Evolutionary conservation across 2,329 filamentous ascomycete species (phyloP), one percentile per base, ranked within the genome.

Genomic region (Reticulascus tulasneorum): DNA sequence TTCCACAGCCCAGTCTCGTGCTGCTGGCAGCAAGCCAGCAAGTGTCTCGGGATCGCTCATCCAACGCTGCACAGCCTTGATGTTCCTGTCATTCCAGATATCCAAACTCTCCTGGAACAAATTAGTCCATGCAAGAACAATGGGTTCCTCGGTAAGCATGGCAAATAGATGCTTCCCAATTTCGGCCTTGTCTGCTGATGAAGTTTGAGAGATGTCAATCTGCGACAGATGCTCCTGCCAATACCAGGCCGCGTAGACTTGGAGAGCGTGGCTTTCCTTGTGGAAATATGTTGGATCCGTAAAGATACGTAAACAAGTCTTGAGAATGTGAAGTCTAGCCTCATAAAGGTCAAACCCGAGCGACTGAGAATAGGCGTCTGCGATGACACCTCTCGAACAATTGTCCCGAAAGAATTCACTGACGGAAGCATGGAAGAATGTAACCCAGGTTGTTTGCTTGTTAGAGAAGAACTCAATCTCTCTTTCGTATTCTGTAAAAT

Each of bases 401-500:
- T 59, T 51, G 4, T 51, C 54, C 13, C 55, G 59, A 29, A 66
- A 65, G 36, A 65, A 66, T 2, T 62, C 55, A 19, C 60, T 53
- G 16, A 66, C 52, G 0, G 62, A 64, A 1, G 55, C 56, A 40
- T 66, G 62, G 40, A 64, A 67, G 41, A 67, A 66, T 2, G 53
- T 58, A 2, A 67, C 58, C 23, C 48, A 53, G 0, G 63, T 67
- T 2, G 54, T 63, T 0, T 53, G 54, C 45, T 63, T 64, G 42
- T 64, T 67, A 4, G 63, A 67, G n/a, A 58, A 55, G 28, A 60
- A 67, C 31, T 64, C 60, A 31, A 65, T 55, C 10, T 64, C 59
- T 9, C 45, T 51, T 12, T 53, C 53, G 1, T 46, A 35, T 5
- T 59, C 58, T 16, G 54, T 40, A 3, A 58, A 33, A 9, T 63